phyloP scores from a whole-genome alignment of 148 eudicot species.

The Heliosperma pusillum region DNA sequence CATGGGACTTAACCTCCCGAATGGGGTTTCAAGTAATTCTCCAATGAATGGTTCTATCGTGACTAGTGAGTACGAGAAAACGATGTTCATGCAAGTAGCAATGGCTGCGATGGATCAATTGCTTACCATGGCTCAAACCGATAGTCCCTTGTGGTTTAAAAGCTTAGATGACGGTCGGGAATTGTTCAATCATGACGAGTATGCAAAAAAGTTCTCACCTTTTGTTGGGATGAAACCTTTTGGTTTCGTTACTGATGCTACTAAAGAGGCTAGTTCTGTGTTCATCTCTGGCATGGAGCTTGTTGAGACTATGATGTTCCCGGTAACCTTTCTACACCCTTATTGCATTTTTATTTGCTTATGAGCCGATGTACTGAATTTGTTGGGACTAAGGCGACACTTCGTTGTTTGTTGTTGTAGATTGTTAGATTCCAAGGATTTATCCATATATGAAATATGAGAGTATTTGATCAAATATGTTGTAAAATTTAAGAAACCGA shows the following conservation, averaged over 20 bases:
- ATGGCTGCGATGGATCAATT: conserved; percentile 71
- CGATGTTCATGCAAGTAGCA: conserved; percentile 56
- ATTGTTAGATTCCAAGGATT: no score
- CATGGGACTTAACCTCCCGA: conserved; percentile 41
- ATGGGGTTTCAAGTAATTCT: conserved; percentile 30
- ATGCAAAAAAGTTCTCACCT: conserved; percentile 44
- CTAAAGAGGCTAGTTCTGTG: conserved; percentile 52
- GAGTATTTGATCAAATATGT: no score
- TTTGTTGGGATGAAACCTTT: conserved; percentile 40
- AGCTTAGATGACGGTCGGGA: conserved; percentile 52
- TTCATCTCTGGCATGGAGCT: conserved; percentile 47
- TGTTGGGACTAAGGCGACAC: no score
- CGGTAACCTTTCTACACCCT: conserved; percentile 35
- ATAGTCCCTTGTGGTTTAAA: conserved; percentile 62
- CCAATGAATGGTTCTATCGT: conserved; percentile 17
- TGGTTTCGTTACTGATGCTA: conserved; percentile 59
- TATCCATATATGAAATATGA: no score
- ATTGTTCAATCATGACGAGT: conserved; percentile 59
- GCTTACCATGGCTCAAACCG: conserved; percentile 53
- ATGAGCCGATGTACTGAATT: neutral
- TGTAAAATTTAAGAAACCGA: no score
- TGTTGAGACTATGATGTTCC: conserved; percentile 57
- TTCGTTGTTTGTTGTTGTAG: neutral
- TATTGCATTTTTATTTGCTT: neutral
- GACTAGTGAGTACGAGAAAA: conserved; percentile 42